Percentiles rank a stretch among this genome's conserved stretches.
Evolutionary conservation across 805 yeast species (phyloP).

Genomic region (Gaillardinia entomophila): DNA sequence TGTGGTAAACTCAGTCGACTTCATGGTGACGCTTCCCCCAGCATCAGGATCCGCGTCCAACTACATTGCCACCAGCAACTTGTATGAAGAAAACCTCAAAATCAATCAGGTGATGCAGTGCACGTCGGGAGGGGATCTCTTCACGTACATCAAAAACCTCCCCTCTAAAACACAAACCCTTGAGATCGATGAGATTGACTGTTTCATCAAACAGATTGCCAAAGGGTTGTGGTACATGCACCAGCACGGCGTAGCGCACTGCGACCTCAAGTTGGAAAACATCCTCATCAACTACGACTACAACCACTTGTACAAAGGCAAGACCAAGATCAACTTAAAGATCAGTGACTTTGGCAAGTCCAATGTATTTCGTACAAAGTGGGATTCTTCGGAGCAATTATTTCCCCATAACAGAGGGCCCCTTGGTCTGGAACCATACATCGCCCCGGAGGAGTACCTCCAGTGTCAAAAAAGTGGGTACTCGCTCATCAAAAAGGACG

Average conservation of each 20-base stretch:
- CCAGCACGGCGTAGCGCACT: conserved; percentile 87
- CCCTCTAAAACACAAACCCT: neutral
- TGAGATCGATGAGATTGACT: conserved; percentile 62
- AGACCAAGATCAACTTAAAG: conserved; percentile 16
- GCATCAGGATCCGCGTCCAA: neutral
- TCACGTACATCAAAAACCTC: conserved; percentile 19
- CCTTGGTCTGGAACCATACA: conserved; percentile 86
- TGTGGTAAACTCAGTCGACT: conserved; percentile 70
- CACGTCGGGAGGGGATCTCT: conserved; percentile 30
- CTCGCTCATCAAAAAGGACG: conserved; percentile 77
- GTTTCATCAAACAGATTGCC: conserved; percentile 81
- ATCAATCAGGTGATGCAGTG: conserved; percentile 35
- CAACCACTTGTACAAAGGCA: conserved; percentile 1
- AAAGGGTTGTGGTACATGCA: conserved; percentile 84
- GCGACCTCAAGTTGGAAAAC: conserved; percentile 89
- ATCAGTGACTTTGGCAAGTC: conserved; percentile 83
- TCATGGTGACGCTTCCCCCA: conserved; percentile 42
- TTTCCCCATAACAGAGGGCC: conserved; percentile 58
- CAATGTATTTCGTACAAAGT: conserved; percentile 83
- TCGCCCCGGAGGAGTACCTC: conserved; percentile 82
- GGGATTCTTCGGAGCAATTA: conserved; percentile 52
- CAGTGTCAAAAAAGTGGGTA: conserved; percentile 25
- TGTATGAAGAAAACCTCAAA: conserved; percentile 6
- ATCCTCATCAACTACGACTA: conserved; percentile 41
- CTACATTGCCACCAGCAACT: neutral